Conservation (phyloP, 176 grass and related monocot species). For the Aegilops speltoides region DNA sequence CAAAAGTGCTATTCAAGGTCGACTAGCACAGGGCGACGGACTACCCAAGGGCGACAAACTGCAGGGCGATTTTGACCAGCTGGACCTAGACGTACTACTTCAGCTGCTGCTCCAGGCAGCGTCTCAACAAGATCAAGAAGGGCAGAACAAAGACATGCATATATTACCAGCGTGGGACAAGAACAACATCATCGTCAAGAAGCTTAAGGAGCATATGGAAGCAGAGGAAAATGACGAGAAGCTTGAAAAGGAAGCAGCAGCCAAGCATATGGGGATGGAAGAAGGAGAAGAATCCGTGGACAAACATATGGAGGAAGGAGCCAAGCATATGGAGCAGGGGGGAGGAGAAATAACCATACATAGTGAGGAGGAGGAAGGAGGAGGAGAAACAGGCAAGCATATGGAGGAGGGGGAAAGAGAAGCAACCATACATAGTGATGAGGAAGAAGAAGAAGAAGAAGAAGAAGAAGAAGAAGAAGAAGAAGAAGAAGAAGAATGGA, state of each 20-base stretch:
- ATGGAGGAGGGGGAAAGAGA: no score
- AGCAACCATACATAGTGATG: no score
- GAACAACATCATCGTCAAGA: neutral
- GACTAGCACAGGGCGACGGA: neutral
- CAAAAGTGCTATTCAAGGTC: neutral
- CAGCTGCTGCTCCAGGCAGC: neutral
- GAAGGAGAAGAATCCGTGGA: neutral
- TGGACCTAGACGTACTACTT: neutral
- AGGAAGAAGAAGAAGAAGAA: no score
- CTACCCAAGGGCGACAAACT: neutral
- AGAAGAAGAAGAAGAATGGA: neutral
- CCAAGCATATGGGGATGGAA: neutral
- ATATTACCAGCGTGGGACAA: neutral
- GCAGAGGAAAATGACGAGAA: neutral
- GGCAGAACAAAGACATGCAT: neutral
- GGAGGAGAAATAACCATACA: no score
- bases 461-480: no score
- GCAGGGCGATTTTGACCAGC: neutral
- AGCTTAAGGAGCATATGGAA: constrained; percentile 4
- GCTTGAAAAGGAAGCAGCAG: neutral
- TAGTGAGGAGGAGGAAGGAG: no score
- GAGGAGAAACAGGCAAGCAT: no score
- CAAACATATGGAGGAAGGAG: neutral
- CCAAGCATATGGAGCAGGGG: no score
- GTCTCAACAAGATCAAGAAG: neutral